These are phyloP conservation scores for Citrus glauca DNA, from an alignment of 345 rosid genomes.

Conservation along the genomic window DNA sequence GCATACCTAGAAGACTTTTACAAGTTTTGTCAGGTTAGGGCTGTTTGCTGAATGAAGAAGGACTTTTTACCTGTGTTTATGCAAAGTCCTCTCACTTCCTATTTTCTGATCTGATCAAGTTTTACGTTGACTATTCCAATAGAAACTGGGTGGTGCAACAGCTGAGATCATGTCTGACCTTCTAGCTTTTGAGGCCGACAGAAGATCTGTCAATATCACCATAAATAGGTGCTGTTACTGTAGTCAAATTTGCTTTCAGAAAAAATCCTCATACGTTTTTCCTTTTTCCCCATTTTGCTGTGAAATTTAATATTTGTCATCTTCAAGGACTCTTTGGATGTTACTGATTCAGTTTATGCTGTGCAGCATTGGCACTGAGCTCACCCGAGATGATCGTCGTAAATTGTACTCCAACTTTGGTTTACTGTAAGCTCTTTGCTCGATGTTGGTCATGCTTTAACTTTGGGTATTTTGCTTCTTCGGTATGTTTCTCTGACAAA, in stretches of 20 bases:
- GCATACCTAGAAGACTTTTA: conserved; percentile 96
- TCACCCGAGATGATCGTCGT: conserved; percentile 93
- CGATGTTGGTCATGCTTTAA: background rate
- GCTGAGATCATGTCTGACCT: conserved; percentile 98
- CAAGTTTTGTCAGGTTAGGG: conserved; percentile 86
- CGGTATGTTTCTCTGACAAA: conserved; percentile 7
- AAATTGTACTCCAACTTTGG: conserved; percentile 94
- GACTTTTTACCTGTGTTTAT: background rate
- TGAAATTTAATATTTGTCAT: background rate
- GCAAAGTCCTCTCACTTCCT: background rate
- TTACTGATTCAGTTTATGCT: background rate
- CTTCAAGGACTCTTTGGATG: background rate
- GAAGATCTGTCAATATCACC: conserved; percentile 94
- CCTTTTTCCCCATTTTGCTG: background rate
- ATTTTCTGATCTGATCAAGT: conserved; percentile 12
- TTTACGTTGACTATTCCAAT: background rate
- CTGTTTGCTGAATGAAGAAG: conserved; percentile 1
- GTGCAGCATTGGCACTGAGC: conserved; percentile 97
- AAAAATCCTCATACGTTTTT: background rate
- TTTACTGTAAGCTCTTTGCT: conserved; percentile 59
- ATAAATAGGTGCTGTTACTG: conserved; percentile 64
- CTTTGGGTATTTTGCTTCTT: background rate
- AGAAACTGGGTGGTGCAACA: conserved; percentile 99
- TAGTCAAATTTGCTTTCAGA: background rate
- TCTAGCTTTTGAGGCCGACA: conserved; percentile 91